These are phyloP conservation scores for Neurospora pannonica DNA, from an alignment of 495 filamentous ascomycete genomes.

Conservation along the genomic window DNA sequence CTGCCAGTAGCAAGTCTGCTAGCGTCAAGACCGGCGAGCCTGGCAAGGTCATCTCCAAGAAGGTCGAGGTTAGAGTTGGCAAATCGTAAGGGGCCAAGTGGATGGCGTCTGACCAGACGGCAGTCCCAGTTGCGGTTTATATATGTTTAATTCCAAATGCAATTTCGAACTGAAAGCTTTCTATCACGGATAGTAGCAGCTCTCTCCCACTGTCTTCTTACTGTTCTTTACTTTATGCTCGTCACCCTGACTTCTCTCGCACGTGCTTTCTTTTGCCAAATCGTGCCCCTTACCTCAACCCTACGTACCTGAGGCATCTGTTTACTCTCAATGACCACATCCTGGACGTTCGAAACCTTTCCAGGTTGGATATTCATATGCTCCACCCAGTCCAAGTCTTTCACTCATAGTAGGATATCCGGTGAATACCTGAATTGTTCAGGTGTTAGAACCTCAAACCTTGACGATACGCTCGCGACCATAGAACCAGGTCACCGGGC, in stretches of 20 bases:
- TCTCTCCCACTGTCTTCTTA: neutral
- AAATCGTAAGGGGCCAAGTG: neutral
- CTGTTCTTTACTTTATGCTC: neutral
- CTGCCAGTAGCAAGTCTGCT: neutral
- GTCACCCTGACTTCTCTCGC: neutral
- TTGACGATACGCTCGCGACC: neutral
- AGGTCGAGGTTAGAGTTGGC: neutral
- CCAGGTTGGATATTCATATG: neutral
- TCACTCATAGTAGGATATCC: neutral
- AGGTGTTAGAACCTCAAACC: neutral
- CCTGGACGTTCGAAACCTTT: neutral
- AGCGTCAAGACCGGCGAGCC: neutral
- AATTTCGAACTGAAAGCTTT: neutral
- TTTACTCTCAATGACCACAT: neutral
- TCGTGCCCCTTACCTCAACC: neutral
- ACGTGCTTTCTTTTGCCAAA: neutral
- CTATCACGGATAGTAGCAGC: neutral
- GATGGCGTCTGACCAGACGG: neutral
- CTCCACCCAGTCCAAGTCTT: neutral
- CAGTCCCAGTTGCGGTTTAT: neutral
- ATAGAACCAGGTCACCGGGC: neutral
- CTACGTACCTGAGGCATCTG: neutral
- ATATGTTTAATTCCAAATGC: neutral
- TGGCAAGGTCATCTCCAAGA: neutral
- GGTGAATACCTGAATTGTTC: neutral